Evolutionary conservation across 225 moss, liverwort and hornwort species (phyloP), one percentile per base, ranked within the genome.

Genomic region (Antitrichia curtipendula): DNA sequence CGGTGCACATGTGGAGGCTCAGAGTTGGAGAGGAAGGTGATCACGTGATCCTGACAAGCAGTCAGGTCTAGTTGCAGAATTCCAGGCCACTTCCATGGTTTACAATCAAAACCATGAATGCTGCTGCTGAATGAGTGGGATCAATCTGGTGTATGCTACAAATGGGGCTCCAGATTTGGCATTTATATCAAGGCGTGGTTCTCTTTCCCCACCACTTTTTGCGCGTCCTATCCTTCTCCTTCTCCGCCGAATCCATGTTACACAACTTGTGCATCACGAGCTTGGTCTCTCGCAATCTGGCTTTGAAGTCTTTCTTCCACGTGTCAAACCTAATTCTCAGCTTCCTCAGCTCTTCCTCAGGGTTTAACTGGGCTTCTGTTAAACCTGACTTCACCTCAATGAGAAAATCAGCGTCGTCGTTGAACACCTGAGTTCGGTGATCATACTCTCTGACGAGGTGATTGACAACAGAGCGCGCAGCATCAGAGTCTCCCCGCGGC

Each of bases 141-240:
- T 75, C 90, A 83, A 80, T 79, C 74, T 88, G 56, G 57, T n/a
- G 66, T 88, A 88, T 83, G 80, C 86, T 90, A 91, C 88, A 78
- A 59, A 65, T 82, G 28, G 57, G 29, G 43, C 57, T 64, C 40
- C 70, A 79, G 61, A 79, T 78, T 50, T 60, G 70, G 50, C 49
- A 32, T 7, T n/a, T n/a, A 18, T 31, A 27, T 92, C 86, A 92
- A 79, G 91, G 91, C 54, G 94, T 92, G 50, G 90, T 86, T 87
- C 95, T 94, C 93, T 99, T 99, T 27, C 96, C 94, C 96, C 95
- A 96, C 98, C 98, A 99, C 94, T 96, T 97, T 82, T 99, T 99
- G 88, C 95, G 96, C 57, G 94, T 92, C 88, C 86, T 93, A 8
- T 93, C 93, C 74, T 85, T 91, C 54, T 91, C 93, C 86, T 98